These are phyloP conservation scores for Alternaria arbusti DNA, from an alignment of 2,329 filamentous ascomycete genomes.

Conservation along the genomic window DNA sequence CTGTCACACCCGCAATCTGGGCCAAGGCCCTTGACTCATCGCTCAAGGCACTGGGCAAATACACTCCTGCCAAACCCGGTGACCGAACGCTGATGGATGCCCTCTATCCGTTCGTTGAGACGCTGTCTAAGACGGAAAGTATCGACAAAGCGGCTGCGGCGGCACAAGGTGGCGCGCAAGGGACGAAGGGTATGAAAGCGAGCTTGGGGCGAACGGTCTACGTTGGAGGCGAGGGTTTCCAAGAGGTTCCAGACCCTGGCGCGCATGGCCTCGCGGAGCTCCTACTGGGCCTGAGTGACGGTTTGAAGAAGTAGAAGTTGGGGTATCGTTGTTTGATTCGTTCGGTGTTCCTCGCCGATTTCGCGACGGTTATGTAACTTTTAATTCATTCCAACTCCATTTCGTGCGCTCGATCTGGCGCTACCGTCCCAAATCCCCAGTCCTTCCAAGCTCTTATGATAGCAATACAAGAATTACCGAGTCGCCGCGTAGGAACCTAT, in stretches of 20 bases:
- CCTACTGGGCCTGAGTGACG: constrained; percentile 76
- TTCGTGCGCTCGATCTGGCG: constrained; percentile 14
- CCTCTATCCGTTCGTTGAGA: constrained; percentile 83
- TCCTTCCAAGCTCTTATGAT: constrained; percentile 60
- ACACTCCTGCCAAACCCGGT: constrained; percentile 87
- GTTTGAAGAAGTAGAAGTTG: constrained; percentile 44
- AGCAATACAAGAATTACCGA: constrained; percentile 86
- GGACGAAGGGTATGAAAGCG: constrained; percentile 90
- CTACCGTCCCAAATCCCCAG: constrained; percentile 10
- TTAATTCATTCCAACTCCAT: constrained; percentile 39
- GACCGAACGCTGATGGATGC: constrained; percentile 93
- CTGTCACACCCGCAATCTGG: constrained; percentile 61
- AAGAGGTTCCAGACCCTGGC: constrained; percentile 75
- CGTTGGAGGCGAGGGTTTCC: constrained; percentile 74
- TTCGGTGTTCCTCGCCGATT: constrained; percentile 28
- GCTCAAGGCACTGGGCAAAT: constrained; percentile 68
- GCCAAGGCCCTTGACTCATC: constrained; percentile 74
- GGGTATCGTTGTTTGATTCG: constrained; percentile 41
- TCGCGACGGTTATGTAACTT: constrained; percentile 43
- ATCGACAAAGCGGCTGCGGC: constrained; percentile 76
- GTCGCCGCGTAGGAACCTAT: constrained; percentile 83
- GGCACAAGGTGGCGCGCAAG: constrained; percentile 75
- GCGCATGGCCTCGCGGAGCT: constrained; percentile 84
- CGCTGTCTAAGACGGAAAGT: constrained; percentile 68
- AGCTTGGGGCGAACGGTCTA: constrained; percentile 85